Evolutionary conservation across 176 grass and related monocot species (phyloP).

Genomic region (Musa itinerans): DNA sequence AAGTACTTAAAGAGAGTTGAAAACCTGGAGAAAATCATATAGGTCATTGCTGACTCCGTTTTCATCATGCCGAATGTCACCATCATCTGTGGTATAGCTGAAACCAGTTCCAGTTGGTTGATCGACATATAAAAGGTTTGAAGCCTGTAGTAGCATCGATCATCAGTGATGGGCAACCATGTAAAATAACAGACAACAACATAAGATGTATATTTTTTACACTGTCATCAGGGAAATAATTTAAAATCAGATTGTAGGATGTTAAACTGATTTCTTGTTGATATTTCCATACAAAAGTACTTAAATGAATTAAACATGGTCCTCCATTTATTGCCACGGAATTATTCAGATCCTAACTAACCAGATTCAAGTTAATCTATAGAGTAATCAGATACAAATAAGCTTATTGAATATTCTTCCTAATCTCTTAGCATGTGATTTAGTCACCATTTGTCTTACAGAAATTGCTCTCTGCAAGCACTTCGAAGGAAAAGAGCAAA

Average conservation of each 20-base stretch:
- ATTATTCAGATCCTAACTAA: no score
- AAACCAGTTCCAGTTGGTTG: slow-evolving; percentile 89
- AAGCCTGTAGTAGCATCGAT: slow-evolving; percentile 46
- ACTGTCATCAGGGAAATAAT: not conserved
- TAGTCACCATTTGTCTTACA: no score
- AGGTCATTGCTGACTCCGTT: slow-evolving; percentile 69
- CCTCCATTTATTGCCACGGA: no score
- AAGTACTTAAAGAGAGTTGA: not conserved
- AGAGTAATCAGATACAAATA: no score
- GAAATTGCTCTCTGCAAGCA: no score
- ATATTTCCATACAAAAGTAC: no score
- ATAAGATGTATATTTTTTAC: not conserved
- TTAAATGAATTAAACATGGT: not conserved
- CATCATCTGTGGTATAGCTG: slow-evolving; percentile 69
- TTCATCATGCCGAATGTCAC: slow-evolving; percentile 81
- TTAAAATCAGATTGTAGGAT: not conserved
- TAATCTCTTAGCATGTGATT: no score
- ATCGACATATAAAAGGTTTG: slow-evolving; percentile 88
- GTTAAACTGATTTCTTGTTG: not conserved
- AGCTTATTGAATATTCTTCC: no score
- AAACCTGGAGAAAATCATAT: slow-evolving; percentile 85
- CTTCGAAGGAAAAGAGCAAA: no score
- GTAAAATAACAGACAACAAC: not conserved
- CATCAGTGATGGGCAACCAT: not conserved
- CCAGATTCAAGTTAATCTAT: no score